Conservation (phyloP, 1,139 yeast species). For the Nakaseomyces delphensis region DNA sequence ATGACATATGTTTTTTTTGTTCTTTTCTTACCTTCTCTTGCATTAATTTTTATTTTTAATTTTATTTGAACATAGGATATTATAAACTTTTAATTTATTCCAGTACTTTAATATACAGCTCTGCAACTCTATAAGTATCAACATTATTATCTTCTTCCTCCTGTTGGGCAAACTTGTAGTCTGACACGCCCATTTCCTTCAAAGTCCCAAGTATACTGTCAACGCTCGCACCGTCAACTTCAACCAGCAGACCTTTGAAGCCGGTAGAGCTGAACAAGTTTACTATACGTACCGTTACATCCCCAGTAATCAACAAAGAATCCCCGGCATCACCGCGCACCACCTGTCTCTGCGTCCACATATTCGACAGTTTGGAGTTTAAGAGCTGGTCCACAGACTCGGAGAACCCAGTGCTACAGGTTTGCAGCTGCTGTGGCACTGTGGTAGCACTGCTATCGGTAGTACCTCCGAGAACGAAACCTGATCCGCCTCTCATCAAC, state of each 20-base stretch:
- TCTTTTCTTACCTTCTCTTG: background rate
- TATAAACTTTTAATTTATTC: background rate
- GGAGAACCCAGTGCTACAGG: conserved; percentile 1
- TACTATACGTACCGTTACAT: conserved; percentile 21
- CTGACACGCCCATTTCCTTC: conserved; percentile 17
- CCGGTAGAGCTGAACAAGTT: conserved; percentile 30
- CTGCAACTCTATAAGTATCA: background rate
- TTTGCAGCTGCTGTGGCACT: background rate
- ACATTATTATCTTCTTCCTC: background rate
- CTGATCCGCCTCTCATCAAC: conserved; percentile 21
- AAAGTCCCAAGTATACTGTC: conserved; percentile 14
- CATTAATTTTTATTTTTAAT: no score
- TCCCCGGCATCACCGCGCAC: conserved; percentile 31
- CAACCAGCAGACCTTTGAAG: conserved; percentile 29
- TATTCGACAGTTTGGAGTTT: conserved; percentile 24
- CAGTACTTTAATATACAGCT: conserved; percentile 2
- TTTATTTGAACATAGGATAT: no score
- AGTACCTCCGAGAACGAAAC: conserved; percentile 14
- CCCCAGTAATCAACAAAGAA: conserved; percentile 20
- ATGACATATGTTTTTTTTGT: background rate
- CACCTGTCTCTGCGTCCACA: conserved; percentile 29
- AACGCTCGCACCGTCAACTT: conserved; percentile 10
- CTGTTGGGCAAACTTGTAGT: conserved; percentile 15
- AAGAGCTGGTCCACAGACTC: conserved; percentile 25
- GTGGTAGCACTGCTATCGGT: conserved; percentile 19